Percentiles rank a stretch among this genome's conserved stretches.
phyloP scores from a whole-genome alignment of 1,284 basidiomycete species.

The Naganishia sp. region DNA sequence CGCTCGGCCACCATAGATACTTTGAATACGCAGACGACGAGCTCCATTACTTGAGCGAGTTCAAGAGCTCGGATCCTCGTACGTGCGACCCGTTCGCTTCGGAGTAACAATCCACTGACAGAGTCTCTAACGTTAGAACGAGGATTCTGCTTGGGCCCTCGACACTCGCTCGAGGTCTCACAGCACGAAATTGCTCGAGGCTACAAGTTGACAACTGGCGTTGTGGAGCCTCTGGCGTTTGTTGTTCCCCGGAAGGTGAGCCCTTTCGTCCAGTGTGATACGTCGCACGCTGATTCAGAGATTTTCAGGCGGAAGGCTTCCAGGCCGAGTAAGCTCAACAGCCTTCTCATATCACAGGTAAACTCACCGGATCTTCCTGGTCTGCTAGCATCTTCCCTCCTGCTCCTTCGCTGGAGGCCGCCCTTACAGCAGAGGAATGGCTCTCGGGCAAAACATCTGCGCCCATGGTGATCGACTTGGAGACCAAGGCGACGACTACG shows the following conservation, averaged over 20 bases:
- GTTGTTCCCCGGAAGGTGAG: conserved; percentile 85
- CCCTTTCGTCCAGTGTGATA: background rate
- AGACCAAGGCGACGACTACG: conserved; percentile 47
- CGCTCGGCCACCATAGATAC: conserved; percentile 56
- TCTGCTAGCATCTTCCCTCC: conserved; percentile 83
- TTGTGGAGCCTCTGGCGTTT: conserved; percentile 87
- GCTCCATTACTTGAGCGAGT: conserved; percentile 76
- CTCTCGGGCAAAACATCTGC: conserved; percentile 75
- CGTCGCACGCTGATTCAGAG: background rate
- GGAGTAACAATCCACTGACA: background rate
- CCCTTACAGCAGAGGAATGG: conserved; percentile 79
- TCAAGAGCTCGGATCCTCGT: conserved; percentile 81
- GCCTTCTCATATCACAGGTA: background rate
- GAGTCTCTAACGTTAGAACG: conserved; percentile 61
- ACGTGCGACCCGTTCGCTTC: conserved; percentile 27
- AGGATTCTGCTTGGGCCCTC: conserved; percentile 93
- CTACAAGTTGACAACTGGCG: conserved; percentile 78
- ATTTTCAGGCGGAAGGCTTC: conserved; percentile 47
- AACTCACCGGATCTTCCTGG: background rate
- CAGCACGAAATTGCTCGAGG: conserved; percentile 96
- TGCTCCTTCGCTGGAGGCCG: conserved; percentile 76
- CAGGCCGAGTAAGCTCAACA: conserved; percentile 48
- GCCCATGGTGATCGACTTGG: conserved; percentile 64
- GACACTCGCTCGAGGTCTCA: conserved; percentile 78
- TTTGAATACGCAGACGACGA: conserved; percentile 91